Percentiles rank a stretch among this genome's conserved stretches.
phyloP scores from a whole-genome alignment of 1,284 basidiomycete genomes.

The Ustilago crameri region DNA sequence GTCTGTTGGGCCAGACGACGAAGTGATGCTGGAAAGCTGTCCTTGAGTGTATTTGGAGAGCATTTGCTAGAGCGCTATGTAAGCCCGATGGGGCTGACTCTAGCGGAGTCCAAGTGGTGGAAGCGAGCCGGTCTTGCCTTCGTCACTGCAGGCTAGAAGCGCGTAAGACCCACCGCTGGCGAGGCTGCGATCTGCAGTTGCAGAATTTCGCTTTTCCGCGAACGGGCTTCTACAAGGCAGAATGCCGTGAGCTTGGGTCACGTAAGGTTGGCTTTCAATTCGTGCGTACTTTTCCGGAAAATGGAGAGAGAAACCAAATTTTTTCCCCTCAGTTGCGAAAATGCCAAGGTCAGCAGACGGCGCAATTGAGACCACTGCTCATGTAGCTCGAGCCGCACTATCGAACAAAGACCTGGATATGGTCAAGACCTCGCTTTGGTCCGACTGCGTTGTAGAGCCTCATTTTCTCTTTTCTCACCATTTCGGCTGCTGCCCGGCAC shows the following conservation, averaged over 20 bases:
- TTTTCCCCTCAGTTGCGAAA: neutral
- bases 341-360: constrained; percentile 9
- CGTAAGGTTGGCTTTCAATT: constrained; percentile 1
- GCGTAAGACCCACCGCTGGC: too few species aligned
- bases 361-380: neutral
- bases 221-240: too few species aligned
- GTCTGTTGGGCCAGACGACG: too few species aligned
- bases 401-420: neutral
- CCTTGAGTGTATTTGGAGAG: too few species aligned
- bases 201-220: neutral
- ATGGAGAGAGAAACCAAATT: constrained; percentile 5
- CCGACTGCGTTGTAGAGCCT: neutral
- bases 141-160: neutral
- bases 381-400: too few species aligned
- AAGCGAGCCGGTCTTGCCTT: neutral
- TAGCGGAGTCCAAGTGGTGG: neutral
- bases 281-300: neutral
- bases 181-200: neutral
- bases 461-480: constrained; percentile 2
- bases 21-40: too few species aligned
- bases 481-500: constrained; percentile 2
- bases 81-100: neutral
- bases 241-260: neutral
- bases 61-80: neutral
- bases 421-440: neutral